These are phyloP conservation scores for Podaxis sp. DNA, from an alignment of 768 basidiomycete species.

Conservation along the genomic window DNA sequence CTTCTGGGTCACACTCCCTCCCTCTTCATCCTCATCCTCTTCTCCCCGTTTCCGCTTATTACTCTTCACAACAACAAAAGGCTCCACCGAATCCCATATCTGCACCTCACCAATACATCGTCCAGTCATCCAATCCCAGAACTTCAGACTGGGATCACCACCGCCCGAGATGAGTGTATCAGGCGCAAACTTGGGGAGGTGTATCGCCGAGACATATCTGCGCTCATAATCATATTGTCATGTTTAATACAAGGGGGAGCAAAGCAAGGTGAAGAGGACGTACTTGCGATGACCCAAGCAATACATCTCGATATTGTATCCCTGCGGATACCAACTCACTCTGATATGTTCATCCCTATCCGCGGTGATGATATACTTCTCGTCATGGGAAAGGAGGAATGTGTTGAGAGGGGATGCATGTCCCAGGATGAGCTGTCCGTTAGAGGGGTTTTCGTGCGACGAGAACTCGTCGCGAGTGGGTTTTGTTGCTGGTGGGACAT, in stretches of 20 bases:
- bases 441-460: constrained; percentile 68
- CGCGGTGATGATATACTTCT: constrained; percentile 77
- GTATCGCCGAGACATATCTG: constrained; percentile 83
- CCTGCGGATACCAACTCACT: constrained; percentile 84
- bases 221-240: neutral
- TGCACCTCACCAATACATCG: constrained; percentile 43
- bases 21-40: constrained; percentile 20
- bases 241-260: neutral
- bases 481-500: constrained; percentile 21
- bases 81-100: constrained; percentile 43
- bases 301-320: constrained; percentile 81
- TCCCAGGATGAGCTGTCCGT: constrained; percentile 72
- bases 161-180: constrained; percentile 76
- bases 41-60: constrained; percentile 26
- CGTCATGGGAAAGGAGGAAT: constrained; percentile 63
- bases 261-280: constrained; percentile 17
- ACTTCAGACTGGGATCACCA: constrained; percentile 70
- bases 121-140: constrained; percentile 82
- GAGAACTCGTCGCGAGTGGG: constrained; percentile 29
- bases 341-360: constrained; percentile 97
- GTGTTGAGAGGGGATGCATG: constrained; percentile 84
- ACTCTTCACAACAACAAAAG: constrained; percentile 40
- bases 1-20: constrained; percentile 15
- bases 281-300: constrained; percentile 84
- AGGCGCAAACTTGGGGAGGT: constrained; percentile 49